These are phyloP conservation scores for Ceratocystis lukuohia DNA, from an alignment of 2,329 filamentous ascomycete species.

Conservation along the genomic window DNA sequence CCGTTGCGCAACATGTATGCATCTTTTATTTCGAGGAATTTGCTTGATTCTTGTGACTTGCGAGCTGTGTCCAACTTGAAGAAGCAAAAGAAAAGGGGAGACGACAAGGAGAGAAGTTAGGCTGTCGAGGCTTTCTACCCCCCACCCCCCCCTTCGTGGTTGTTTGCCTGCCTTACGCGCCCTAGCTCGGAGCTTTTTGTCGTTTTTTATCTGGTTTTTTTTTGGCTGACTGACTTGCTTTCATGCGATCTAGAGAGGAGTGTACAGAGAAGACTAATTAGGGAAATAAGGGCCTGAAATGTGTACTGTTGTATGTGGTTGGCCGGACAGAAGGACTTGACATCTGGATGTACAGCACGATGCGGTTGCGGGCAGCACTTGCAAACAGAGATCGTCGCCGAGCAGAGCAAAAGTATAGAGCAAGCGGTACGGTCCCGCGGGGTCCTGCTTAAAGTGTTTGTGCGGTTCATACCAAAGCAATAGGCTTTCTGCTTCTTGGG, in stretches of 20 bases:
- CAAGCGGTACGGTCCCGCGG: too few relatives aligned
- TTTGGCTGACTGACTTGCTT: neutral
- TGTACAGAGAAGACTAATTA: neutral
- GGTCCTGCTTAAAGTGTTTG: too few relatives aligned
- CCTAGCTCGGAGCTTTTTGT: neutral
- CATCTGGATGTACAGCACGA: neutral
- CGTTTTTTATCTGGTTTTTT: neutral
- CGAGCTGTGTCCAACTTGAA: neutral
- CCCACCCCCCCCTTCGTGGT: neutral
- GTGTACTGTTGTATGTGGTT: neutral
- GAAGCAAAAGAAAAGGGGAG: neutral
- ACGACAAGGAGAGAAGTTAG: neutral
- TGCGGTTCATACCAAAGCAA: too few relatives aligned
- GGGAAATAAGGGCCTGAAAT: neutral
- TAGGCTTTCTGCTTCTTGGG: neutral
- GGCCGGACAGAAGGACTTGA: neutral
- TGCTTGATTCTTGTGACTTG: neutral
- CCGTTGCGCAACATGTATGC: too few relatives aligned
- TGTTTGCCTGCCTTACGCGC: neutral
- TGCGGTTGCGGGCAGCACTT: neutral
- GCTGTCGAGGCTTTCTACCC: neutral
- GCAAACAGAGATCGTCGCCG: neutral
- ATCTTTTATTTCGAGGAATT: too few relatives aligned
- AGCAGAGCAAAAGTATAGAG: neutral
- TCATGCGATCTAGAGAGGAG: neutral